phyloP scores from a whole-genome alignment of 2,329 filamentous ascomycete genomes.

The Colletotrichum sp. region DNA sequence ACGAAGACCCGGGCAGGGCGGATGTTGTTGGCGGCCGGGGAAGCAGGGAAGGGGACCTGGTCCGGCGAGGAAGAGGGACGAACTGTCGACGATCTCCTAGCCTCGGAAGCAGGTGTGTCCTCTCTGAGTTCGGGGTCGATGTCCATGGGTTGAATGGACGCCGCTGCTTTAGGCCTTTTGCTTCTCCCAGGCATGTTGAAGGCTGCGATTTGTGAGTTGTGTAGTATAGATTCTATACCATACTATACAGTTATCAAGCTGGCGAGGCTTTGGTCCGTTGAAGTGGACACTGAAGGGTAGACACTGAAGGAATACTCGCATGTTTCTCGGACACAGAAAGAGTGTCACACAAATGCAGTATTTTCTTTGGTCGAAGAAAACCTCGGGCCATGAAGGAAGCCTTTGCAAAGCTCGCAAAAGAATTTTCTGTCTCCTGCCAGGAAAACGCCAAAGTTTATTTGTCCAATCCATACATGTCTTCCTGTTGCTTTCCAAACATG shows the following conservation, averaged over 20 bases:
- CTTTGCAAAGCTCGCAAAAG: neutral
- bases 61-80: neutral
- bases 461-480: neutral
- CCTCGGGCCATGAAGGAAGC: neutral
- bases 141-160: neutral
- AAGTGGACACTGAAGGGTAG: fast-evolving
- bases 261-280: neutral
- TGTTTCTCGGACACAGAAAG: fast-evolving
- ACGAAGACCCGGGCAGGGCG: neutral
- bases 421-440: neutral
- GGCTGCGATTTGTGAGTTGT: neutral
- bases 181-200: neutral
- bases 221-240: no score
- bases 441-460: neutral
- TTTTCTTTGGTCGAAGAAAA: neutral
- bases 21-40: neutral
- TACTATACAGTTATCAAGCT: no score
- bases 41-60: no score
- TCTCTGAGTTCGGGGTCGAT: neutral
- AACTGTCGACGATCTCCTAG: neutral
- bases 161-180: neutral
- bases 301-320: neutral
- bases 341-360: neutral
- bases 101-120: neutral
- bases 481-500: neutral